These are phyloP conservation scores for Luzula sylvatica DNA, from an alignment of 176 grass and related monocot genomes.

Conservation along the genomic window DNA sequence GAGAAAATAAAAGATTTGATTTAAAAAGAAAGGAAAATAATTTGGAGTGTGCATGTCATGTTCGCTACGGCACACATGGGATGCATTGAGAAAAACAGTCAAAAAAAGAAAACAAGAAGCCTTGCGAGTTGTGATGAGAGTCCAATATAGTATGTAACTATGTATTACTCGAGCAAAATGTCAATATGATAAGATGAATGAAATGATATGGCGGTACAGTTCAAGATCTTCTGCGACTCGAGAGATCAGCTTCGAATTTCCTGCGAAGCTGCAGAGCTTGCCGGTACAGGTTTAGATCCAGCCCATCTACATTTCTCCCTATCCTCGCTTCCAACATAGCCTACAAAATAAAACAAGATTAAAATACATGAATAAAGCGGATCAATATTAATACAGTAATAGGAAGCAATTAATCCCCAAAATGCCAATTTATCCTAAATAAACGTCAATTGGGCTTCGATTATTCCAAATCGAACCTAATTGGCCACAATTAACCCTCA, in stretches of 20 bases:
- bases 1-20: no score
- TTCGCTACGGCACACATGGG: neutral
- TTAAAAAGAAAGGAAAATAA: neutral
- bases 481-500: neutral
- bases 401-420: no score
- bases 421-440: neutral
- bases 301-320: slow-evolving; percentile 51
- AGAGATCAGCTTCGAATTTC: slow-evolving; percentile 35
- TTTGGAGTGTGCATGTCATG: slow-evolving; percentile 6
- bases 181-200: no score
- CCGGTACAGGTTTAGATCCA: slow-evolving; percentile 62
- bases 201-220: neutral
- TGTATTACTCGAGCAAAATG: no score
- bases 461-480: no score
- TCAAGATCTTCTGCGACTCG: slow-evolving; percentile 30
- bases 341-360: slow-evolving; percentile 20
- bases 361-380: neutral
- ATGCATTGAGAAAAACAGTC: no score
- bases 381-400: neutral
- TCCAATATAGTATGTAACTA: no score
- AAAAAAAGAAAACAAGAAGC: neutral
- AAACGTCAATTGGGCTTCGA: neutral
- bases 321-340: slow-evolving; percentile 48
- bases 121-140: no score
- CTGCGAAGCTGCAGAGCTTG: slow-evolving; percentile 50